Evolutionary conservation across 331 rosid genomes (phyloP), one percentile per base, ranked within the genome.

Genomic region (Prunus yedoensis): DNA sequence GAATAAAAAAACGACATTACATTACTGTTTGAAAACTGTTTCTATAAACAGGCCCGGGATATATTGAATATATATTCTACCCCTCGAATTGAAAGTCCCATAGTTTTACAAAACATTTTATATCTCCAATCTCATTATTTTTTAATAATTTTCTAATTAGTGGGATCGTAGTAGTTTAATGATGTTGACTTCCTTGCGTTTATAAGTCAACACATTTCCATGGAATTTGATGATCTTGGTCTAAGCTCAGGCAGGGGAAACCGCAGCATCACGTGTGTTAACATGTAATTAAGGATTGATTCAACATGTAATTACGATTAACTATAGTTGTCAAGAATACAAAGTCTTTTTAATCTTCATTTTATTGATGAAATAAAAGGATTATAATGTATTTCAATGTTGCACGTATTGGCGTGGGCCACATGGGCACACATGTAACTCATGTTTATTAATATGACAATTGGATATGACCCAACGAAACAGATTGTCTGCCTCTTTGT

Each of bases 401-500:
- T 51, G 43, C 74, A 28, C 16, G 35, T 3, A 35, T 64, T 69
- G 57, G 59, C 5, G 32, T 73, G 70, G 66, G 54, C 53, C 79
- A 74, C 76, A 70, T 80, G 80, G 59, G 45, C 8, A 43, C 77
- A 43, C 62, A 23, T 35, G 8, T 35, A 35, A 35, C 38, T 32
- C 7, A 4, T 32, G 38, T 32, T 4, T 32, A 49, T 65, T 23
- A 62, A 66, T 30, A 2, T 51, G 71, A 61, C 45, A 80, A 74
- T 38, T 69, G 76, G 66, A 74, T 23, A 62, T 51, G 75, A 46
- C 45, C 66, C 38, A 75, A 49, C 75, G 66, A 74, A 16, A 66
- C 32, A 16, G 8, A 25, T 18, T 74, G 74, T 18, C 13, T 53
- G 46, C 69, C 54, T 54, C 66, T n/a, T 41, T 30, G 27, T 21